phyloP scores from a whole-genome alignment of 2,329 filamentous ascomycete species.

The Venturia oleaginea region DNA sequence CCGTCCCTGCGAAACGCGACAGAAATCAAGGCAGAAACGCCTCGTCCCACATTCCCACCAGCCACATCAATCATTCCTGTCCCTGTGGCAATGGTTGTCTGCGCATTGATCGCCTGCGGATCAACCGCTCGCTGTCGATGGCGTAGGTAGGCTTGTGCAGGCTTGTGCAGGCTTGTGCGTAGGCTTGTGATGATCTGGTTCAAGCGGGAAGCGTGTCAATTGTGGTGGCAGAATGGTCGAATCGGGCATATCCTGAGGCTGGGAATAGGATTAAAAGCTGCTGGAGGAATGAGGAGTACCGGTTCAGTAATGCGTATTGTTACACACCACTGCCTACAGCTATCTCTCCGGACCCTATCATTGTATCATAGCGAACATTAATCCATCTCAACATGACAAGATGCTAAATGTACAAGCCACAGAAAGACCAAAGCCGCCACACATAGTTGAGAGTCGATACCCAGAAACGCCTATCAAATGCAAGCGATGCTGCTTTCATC shows the following conservation, averaged over 20 bases:
- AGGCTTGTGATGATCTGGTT: neutral
- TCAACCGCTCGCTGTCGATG: neutral
- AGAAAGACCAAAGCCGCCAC: neutral
- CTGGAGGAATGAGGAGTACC: no score
- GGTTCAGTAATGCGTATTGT: neutral
- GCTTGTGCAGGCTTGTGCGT: neutral
- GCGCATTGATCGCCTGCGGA: neutral
- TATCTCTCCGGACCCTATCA: neutral
- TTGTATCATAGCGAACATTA: neutral
- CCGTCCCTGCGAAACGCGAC: neutral
- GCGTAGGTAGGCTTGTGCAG: neutral
- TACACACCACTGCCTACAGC: neutral
- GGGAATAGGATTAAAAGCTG: no score
- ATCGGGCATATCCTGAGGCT: neutral
- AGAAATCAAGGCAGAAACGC: conserved; percentile 4
- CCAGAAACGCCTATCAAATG: neutral
- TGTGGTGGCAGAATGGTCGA: neutral
- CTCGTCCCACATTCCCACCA: neutral
- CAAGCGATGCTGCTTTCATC: neutral
- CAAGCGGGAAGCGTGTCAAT: no score
- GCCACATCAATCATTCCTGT: neutral
- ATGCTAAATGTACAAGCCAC: neutral
- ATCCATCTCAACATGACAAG: neutral
- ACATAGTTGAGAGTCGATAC: neutral
- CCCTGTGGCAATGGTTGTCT: neutral